Evolutionary conservation across 75 land plant genomes (phyloP).

Genomic region (Isoetes taiwanensis): DNA sequence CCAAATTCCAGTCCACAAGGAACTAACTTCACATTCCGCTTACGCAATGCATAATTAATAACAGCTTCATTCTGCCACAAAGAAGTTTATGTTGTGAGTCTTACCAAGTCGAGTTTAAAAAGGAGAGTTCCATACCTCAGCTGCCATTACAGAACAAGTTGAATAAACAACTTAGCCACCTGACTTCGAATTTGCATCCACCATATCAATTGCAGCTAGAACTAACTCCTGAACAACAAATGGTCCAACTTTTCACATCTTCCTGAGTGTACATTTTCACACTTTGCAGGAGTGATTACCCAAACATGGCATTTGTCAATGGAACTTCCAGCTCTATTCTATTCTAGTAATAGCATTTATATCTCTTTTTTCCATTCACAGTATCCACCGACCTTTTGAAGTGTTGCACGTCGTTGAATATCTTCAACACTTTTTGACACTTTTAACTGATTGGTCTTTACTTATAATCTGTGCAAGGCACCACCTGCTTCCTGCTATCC

Average conservation of each 20-base stretch:
- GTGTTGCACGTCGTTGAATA: constrained; percentile 49
- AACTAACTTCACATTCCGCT: constrained; percentile 77
- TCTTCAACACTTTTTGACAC: constrained; percentile 59
- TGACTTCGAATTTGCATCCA: constrained; percentile 86
- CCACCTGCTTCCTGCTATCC: constrained; percentile 17
- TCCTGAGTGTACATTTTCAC: no score
- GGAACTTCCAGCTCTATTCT: no score
- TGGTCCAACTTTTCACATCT: no score
- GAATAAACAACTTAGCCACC: constrained; percentile 93
- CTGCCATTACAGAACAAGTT: constrained; percentile 78
- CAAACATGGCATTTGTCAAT: no score
- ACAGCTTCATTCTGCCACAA: constrained; percentile 83
- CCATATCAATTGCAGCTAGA: constrained; percentile 92
- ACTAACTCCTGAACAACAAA: constrained; percentile 70
- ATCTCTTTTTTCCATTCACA: no score
- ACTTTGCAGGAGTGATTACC: no score
- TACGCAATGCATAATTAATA: constrained; percentile 80
- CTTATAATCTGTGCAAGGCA: constrained; percentile 80
- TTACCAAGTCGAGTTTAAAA: no score
- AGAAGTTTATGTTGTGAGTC: no score
- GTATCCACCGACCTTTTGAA: constrained; percentile 85
- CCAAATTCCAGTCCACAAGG: constrained; percentile 90
- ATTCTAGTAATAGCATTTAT: no score
- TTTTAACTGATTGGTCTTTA: constrained; percentile 73
- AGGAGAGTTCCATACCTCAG: constrained; percentile 47